Evolutionary conservation across 2,329 filamentous ascomycete species (phyloP), one percentile per base, ranked within the genome.

Genomic region (Ceratocystis lukuohia): DNA sequence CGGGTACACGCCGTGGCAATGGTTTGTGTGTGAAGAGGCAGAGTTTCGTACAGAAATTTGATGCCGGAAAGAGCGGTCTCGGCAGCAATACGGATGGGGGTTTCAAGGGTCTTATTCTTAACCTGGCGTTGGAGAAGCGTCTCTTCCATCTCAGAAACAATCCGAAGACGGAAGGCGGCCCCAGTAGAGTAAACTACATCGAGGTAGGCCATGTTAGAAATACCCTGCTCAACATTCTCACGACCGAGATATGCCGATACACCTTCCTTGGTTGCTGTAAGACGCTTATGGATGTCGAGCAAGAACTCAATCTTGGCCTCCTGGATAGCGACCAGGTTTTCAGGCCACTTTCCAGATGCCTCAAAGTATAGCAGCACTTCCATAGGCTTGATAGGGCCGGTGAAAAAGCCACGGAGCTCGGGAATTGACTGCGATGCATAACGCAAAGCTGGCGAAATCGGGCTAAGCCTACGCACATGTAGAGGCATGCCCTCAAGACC

Each of bases 281-380:
- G 77, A 2, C 91, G 81, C 64, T 87, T 84, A 62, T 86, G 85
- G 66, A 96, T 85, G 71, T 86, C 84, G 2, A 96, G 77, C 3
- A 94, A 80, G 73, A 99, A 96, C 2, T 95, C 94, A 48, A 95
- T 83, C 75, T 99, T 99, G 12, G 91, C 92, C 72, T 91, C 85
- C 74, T 99, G 94, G 66, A 97, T 96, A 4, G 93, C 92, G 2
- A 84, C 84, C 7, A 97, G 77, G 72, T 95, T 91, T 73, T 97
- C 92, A 0, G 94, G 94, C 94, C 94, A 99, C 70, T 90, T 88
- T 59, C 86, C 87, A 5, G 94, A 97, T 3, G 88, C 89, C 76
- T 99, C 94, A 71, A 99, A 97, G 72, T 93, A 92, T 61, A 99
- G 80, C 53, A 91, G 82, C 41, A 95, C 83, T 70, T 95, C 87